Percentiles rank a stretch among this genome's conserved stretches.
phyloP scores from a whole-genome alignment of 2,329 filamentous ascomycete genomes.

The Claviceps sorghi region DNA sequence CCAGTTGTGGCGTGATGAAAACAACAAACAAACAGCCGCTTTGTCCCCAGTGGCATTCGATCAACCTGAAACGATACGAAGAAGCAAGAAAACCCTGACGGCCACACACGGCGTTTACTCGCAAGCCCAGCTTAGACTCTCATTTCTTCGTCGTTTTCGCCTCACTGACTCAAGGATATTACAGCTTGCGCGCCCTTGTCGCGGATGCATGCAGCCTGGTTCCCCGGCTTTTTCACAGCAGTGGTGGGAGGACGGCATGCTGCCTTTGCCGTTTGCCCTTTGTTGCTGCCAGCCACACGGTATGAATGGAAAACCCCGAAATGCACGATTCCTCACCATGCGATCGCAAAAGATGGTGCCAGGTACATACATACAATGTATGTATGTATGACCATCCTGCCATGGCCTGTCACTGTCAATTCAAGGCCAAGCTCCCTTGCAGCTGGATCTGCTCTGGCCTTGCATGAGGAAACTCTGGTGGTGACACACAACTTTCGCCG shows the following conservation, averaged over 20 bases:
- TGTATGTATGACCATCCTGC: too few relatives aligned
- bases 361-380: not conserved
- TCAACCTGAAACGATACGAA: not conserved
- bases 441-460: not conserved
- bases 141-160: not conserved
- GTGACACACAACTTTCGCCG: not conserved
- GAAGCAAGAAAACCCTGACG: not conserved
- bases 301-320: not conserved
- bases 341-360: not conserved
- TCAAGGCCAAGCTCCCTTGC: not conserved
- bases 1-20: not conserved
- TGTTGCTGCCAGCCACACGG: not conserved
- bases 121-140: too few relatives aligned
- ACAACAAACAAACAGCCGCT: not conserved
- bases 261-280: not conserved
- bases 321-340: not conserved
- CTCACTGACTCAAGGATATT: not conserved
- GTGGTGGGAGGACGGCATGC: not conserved
- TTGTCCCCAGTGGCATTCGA: not conserved
- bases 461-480: constrained; percentile 1
- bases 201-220: not conserved
- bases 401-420: not conserved
- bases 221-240: not conserved
- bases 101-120: too few relatives aligned
- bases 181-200: not conserved